Evolutionary conservation across 495 filamentous ascomycete species (phyloP).

Genomic region (Mytilinidion resinicola): DNA sequence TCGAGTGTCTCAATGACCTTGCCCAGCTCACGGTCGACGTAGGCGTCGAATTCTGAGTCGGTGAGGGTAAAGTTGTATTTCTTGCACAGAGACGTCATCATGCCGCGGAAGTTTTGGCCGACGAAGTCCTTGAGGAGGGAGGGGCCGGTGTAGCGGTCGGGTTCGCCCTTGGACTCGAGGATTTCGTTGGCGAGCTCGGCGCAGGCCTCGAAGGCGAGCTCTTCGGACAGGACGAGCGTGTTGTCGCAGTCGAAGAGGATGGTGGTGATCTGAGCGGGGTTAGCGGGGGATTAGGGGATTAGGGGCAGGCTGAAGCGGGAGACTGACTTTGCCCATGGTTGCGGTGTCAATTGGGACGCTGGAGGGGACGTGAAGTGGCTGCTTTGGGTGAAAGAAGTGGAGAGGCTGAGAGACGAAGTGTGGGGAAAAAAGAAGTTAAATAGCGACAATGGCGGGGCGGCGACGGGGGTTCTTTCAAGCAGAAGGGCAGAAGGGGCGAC

Average conservation of each 20-base stretch:
- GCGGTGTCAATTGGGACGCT: no score
- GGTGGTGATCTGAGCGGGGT: constrained; percentile 55
- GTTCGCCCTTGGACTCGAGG: constrained; percentile 55
- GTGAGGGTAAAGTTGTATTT: constrained; percentile 66
- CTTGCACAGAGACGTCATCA: constrained; percentile 66
- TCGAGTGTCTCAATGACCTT: constrained; percentile 73
- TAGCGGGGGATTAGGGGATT: not conserved
- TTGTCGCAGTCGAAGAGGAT: constrained; percentile 96
- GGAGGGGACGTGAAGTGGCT: no score
- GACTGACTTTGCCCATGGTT: no score
- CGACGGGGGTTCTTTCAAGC: no score
- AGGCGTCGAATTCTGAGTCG: constrained; percentile 60
- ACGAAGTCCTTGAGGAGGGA: constrained; percentile 80
- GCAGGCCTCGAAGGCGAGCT: constrained; percentile 86
- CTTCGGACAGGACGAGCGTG: constrained; percentile 87
- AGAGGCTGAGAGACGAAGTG: no score
- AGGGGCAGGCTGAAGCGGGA: no score
- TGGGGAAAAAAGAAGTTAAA: no score
- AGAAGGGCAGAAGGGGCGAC: no score
- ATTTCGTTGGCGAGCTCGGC: constrained; percentile 88
- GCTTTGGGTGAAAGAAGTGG: no score
- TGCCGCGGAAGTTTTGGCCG: constrained; percentile 91
- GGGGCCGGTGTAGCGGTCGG: constrained; percentile 70
- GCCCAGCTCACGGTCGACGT: constrained; percentile 74
- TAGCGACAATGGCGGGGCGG: no score